Evolutionary conservation across 441 rosid species (phyloP).

Genomic region (Adansonia grandidieri): DNA sequence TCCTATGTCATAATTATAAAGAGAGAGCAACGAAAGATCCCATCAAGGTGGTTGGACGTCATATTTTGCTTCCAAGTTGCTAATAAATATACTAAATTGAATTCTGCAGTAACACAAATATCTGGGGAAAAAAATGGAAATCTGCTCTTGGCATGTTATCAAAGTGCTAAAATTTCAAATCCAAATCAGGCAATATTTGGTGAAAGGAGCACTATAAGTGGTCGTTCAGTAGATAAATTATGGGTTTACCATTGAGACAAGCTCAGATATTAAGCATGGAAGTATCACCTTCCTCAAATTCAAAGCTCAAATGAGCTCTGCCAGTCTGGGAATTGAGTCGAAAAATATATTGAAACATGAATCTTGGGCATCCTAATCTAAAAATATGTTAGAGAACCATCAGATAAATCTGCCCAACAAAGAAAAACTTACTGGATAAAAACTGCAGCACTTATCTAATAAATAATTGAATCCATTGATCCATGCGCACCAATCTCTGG

Average conservation of each 20-base stretch:
- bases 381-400: background rate
- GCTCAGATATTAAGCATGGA: background rate
- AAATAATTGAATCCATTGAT: background rate
- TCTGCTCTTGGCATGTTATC: background rate
- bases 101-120: background rate
- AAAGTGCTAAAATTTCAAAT: background rate
- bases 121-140: background rate
- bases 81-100: background rate
- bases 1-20: conserved; percentile 24
- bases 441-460: background rate
- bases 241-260: background rate
- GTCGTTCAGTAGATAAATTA: background rate
- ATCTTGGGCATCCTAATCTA: background rate
- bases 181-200: background rate
- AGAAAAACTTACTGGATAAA: background rate
- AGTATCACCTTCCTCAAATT: background rate
- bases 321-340: background rate
- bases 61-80: background rate
- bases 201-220: background rate
- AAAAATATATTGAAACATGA: background rate
- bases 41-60: conserved; percentile 13
- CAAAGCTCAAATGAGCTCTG: background rate
- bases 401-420: background rate
- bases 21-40: background rate
- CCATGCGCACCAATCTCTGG: background rate